Conservation (phyloP, 2,329 filamentous ascomycete species). For the Arthrinium phaeospermum region DNA sequence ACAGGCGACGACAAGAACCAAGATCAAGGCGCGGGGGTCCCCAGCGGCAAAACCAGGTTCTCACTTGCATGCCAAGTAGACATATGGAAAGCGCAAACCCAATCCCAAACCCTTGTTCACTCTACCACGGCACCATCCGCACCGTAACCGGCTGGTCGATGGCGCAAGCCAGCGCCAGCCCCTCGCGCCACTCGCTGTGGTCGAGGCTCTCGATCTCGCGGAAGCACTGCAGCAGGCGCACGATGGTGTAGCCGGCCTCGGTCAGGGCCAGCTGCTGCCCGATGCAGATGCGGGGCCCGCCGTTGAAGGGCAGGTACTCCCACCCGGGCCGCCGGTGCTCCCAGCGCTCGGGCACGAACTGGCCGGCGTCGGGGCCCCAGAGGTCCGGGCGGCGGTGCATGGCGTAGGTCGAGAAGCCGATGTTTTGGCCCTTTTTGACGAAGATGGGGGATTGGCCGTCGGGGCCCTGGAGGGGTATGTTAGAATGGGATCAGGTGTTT, state of each 20-base stretch:
- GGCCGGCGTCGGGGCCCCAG: slow-evolving; percentile 29
- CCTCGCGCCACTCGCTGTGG: slow-evolving; percentile 18
- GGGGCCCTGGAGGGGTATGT: slow-evolving; percentile 14
- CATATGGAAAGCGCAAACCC: background rate
- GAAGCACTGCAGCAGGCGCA: slow-evolving; percentile 20
- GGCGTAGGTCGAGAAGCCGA: slow-evolving; percentile 21
- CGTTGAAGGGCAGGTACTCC: slow-evolving; percentile 62
- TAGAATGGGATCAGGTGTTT: background rate
- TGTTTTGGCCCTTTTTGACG: slow-evolving; percentile 27
- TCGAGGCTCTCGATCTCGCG: slow-evolving; percentile 15
- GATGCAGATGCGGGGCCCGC: slow-evolving; percentile 59
- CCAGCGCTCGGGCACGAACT: slow-evolving; percentile 32
- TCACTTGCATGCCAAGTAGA: background rate
- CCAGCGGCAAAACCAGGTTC: background rate
- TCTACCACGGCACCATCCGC: slow-evolving; percentile 16
- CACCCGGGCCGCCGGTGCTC: slow-evolving; percentile 48
- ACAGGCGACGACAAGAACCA: background rate
- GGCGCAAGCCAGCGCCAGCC: slow-evolving; percentile 12
- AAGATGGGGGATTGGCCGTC: slow-evolving; percentile 26
- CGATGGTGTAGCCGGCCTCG: slow-evolving; percentile 52
- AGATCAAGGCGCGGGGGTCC: background rate
- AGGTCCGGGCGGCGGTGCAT: slow-evolving; percentile 30
- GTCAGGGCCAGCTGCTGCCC: slow-evolving; percentile 65
- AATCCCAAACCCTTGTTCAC: too few species aligned
- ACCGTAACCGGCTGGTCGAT: slow-evolving; percentile 20